Evolutionary conservation across 2,329 filamentous ascomycete genomes (phyloP).

Genomic region (Sphaerulina populicola): DNA sequence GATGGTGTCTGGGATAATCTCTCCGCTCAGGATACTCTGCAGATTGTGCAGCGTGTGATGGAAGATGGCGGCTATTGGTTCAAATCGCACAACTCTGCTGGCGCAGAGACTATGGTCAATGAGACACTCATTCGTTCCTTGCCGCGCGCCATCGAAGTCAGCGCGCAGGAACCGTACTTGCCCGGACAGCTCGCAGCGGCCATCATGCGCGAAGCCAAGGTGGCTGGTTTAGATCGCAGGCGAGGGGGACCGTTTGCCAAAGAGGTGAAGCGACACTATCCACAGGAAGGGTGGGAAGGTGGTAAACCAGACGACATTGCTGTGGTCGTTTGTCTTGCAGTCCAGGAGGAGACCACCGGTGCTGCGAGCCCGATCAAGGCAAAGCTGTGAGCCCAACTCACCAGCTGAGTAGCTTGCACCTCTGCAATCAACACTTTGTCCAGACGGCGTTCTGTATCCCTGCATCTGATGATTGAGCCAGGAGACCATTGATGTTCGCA

Average conservation of each 20-base stretch:
- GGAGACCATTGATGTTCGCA: too few relatives aligned
- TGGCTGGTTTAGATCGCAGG: slow-evolving; percentile 70
- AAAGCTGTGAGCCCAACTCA: slow-evolving; percentile 20
- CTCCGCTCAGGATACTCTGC: slow-evolving; percentile 79
- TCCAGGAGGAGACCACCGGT: slow-evolving; percentile 47
- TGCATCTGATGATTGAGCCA: too few relatives aligned
- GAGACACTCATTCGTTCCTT: slow-evolving; percentile 21
- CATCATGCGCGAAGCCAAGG: slow-evolving; percentile 73
- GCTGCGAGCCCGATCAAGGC: slow-evolving; percentile 26
- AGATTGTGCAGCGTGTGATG: slow-evolving; percentile 64
- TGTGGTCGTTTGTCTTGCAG: slow-evolving; percentile 69
- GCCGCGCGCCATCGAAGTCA: slow-evolving; percentile 19
- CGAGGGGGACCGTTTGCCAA: slow-evolving; percentile 89
- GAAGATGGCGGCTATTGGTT: slow-evolving; percentile 40
- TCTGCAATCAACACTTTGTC: too few relatives aligned
- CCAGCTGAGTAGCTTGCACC: neutral
- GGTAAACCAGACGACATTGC: slow-evolving; percentile 96
- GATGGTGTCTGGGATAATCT: slow-evolving; percentile 97
- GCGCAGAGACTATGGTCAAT: slow-evolving; percentile 29
- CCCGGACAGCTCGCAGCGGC: slow-evolving; percentile 72
- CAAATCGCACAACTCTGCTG: slow-evolving; percentile 22
- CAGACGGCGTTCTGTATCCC: too few relatives aligned
- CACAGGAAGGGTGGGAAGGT: slow-evolving; percentile 76
- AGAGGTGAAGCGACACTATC: slow-evolving; percentile 81
- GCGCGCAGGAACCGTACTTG: slow-evolving; percentile 47